Base-by-base conservation (phyloP, 306 rosid species). In the Prunus salicina region DNA sequence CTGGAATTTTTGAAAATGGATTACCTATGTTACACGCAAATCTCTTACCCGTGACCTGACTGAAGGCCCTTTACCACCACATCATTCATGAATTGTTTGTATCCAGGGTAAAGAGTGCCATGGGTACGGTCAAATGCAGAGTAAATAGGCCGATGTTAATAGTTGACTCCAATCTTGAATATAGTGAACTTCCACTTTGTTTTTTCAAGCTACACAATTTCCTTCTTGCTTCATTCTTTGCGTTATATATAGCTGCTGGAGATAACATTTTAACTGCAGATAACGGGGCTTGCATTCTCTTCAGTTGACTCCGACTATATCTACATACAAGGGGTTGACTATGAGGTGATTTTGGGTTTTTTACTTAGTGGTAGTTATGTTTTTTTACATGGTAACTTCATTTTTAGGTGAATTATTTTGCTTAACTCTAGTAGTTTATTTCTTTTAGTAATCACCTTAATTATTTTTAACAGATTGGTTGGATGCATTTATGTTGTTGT, bases 251-350 rank as follows among this genome's bases (percentile, higher is more conserved):
- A 70, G 50, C 65, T 65, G 16, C 50, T 77, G 24, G 65, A 38
- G 79, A 43, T 80, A 38, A 38, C 76, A 10, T 57, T 25, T 53
- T 57, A 18, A 79, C 56, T 74, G 89, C 90, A 93, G 97, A 93
- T 93, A 83, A 93, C 96, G 8, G 93, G 97, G 32, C 86, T 93
- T 80, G 74, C 88, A 72, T 91, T 93, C 88, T 91, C 98, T 62
- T 69, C 97, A 46, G 45, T 86, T 73, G 88, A 93, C 76, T 85
- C 97, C 43, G 85, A 87, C 71, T 84, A 80, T 78, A 90, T 93
- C 72, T 91, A 91, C 76, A 38, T 91, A 67, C 98, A 93, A 85
- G 98, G 98, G 74, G 84, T 93, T 80, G 98, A 91, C 84, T 85
- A 91, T 72, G 97, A 93, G 98, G 98, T 91, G 76, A 78, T 65